Conservation (phyloP, 2,329 filamentous ascomycete genomes). For the Moelleriella libera region DNA sequence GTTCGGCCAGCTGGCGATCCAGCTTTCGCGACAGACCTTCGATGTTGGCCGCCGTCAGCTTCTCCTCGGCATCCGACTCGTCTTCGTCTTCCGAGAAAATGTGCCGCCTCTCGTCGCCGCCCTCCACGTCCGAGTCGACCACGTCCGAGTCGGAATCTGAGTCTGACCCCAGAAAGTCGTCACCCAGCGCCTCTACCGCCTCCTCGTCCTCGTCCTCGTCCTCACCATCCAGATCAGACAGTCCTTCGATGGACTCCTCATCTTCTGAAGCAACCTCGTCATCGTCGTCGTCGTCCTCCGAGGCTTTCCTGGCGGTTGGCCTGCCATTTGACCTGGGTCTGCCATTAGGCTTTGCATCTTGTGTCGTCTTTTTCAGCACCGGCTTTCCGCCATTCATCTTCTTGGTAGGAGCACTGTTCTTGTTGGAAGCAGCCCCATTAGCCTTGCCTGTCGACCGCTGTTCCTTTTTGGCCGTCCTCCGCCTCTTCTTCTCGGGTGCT, state of each 20-base stretch:
- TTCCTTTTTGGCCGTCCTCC: conserved; percentile 8
- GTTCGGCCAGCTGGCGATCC: conserved; percentile 61
- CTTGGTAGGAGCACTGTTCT: conserved; percentile 4
- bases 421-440: not conserved
- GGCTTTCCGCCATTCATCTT: conserved; percentile 15
- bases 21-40: conserved; percentile 78
- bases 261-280: conserved; percentile 13
- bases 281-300: conserved; percentile 16
- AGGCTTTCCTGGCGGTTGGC: not conserved
- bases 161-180: conserved; percentile 44
- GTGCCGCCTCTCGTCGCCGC: conserved; percentile 30
- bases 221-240: conserved; percentile 26
- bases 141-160: conserved; percentile 32
- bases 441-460: conserved; percentile 3
- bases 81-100: conserved; percentile 96
- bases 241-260: conserved; percentile 23
- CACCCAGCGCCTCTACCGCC: conserved; percentile 23
- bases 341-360: not conserved
- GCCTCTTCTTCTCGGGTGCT: conserved; percentile 16
- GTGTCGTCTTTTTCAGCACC: conserved; percentile 15
- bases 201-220: conserved; percentile 11
- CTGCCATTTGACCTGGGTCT: conserved; percentile 15
- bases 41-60: conserved; percentile 90
- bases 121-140: conserved; percentile 56
- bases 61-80: conserved; percentile 76